Evolutionary conservation across 495 filamentous ascomycete species (phyloP).

Genomic region (Penicillium desertorum): DNA sequence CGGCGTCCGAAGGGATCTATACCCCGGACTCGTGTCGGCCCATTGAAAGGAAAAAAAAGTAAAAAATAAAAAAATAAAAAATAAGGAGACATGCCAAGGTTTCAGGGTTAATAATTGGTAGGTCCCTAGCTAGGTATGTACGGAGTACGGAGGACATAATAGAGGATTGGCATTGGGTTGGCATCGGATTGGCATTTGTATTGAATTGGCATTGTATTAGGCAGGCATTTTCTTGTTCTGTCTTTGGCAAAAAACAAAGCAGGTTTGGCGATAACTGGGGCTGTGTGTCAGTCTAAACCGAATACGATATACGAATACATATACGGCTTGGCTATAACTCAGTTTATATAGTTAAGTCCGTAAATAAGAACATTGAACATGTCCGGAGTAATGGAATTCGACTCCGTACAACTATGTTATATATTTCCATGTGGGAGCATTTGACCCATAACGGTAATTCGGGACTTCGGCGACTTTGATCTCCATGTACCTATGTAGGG

Average conservation of each 20-base stretch:
- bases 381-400: too few relatives aligned
- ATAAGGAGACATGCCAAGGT: slow-evolving; percentile 4
- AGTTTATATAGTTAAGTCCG: too few relatives aligned
- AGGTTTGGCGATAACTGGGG: slow-evolving; percentile 1
- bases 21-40: slow-evolving; percentile 23
- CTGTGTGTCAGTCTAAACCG: not conserved
- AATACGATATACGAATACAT: slow-evolving; percentile 3
- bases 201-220: slow-evolving; percentile 3
- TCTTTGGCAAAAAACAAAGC: not conserved
- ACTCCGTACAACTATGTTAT: too few relatives aligned
- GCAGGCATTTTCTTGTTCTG: not conserved
- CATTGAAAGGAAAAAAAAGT: not conserved
- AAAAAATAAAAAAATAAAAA: too few relatives aligned
- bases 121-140: not conserved
- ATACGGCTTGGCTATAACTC: too few relatives aligned
- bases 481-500: too few relatives aligned
- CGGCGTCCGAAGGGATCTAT: slow-evolving; percentile 22
- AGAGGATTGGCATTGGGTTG: not conserved
- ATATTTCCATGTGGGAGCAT: slow-evolving; percentile 4
- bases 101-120: not conserved
- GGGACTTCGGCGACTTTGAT: slow-evolving; percentile 24
- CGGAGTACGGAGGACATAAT: too few relatives aligned
- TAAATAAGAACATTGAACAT: too few relatives aligned
- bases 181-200: not conserved
- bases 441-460: slow-evolving; percentile 18